A percentile compares a stretch with the other conserved stretches of the same genome.
Conservation (phyloP, 2,329 filamentous ascomycete species). For the Stachybotrys elegans region DNA sequence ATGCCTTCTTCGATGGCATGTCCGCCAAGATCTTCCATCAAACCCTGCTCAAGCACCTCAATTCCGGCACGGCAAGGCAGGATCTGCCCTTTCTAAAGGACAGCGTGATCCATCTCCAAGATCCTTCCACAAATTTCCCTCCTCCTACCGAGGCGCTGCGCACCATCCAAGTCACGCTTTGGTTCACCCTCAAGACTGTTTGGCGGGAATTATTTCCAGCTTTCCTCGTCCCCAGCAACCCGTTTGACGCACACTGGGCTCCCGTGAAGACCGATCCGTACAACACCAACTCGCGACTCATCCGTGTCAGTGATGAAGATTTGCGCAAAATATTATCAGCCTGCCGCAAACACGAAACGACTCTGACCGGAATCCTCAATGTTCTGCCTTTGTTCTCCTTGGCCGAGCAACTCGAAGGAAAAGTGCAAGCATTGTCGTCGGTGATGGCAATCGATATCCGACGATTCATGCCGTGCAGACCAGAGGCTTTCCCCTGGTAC, state of each 20-base stretch:
- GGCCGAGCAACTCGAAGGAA: constrained; percentile 8
- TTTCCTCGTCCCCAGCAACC: constrained; percentile 9
- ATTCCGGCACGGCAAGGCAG: constrained; percentile 5
- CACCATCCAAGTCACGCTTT: constrained; percentile 12
- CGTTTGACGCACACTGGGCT: constrained; percentile 15
- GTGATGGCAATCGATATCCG: constrained; percentile 16
- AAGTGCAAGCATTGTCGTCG: constrained; percentile 3
- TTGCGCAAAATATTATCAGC: constrained; percentile 13
- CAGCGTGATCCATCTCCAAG: constrained; percentile 7
- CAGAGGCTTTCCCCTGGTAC: constrained; percentile 1
- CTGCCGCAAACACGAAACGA: constrained; percentile 22
- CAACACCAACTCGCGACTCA: constrained; percentile 13
- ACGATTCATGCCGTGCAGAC: constrained; percentile 10
- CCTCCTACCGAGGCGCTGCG: constrained; percentile 17
- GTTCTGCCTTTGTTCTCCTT: constrained; percentile 17
- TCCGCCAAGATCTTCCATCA: constrained; percentile 25
- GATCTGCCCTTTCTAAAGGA: background rate
- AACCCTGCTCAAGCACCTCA: constrained; percentile 21
- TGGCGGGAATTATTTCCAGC: constrained; percentile 11
- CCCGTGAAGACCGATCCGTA: constrained; percentile 13
- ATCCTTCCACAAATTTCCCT: constrained; percentile 10
- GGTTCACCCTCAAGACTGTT: constrained; percentile 12
- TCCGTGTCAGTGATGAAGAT: constrained; percentile 12
- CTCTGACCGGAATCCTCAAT: constrained; percentile 22
- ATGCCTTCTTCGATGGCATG: constrained; percentile 22